Base-by-base conservation (phyloP, 495 filamentous ascomycete species). In the Clavariopsis aquatica region DNA sequence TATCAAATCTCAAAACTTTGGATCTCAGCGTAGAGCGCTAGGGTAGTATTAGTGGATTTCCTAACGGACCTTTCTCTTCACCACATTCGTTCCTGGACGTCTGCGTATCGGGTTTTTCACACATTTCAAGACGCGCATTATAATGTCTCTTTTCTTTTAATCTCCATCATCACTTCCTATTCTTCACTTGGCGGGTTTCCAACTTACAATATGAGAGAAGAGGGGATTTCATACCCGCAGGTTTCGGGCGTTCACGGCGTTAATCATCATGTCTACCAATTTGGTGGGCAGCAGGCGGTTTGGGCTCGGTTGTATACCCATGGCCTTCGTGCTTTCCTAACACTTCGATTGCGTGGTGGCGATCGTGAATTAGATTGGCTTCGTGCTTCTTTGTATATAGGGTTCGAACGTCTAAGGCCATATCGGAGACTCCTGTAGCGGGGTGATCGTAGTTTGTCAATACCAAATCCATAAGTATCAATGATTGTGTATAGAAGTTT, bases 261-360 rank as follows among this genome's bases (percentile, higher is more conserved):
- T 53, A n/a, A n/a, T n/a, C 38, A 43, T 43, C 38, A 43, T 17
- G 2, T 43, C 13, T 17, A n/a, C 38, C 31, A 43, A 8, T 43
- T 43, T 43, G 38, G 38, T n/a, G 38, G 38, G 3, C 4, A 43
- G 38, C 38, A n/a, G 38, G 38, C 38, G 38, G 64, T 10, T 56
- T 60, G 45, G 47, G 55, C 43, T 57, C 24, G 54, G 62, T 66
- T 66, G 64, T 66, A 66, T 66, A 66, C 64, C 64, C 64, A 46
- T 41, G 38, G 34, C 56, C 29, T 59, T 24, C 46, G 29, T 41
- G n/a, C 43, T 55, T 28, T 49, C 49, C 26, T 60, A 15, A 13
- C 20, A 27, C 47, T 51, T 52, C n/a, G n/a, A 38, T 52, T 36
- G 27, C 57, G 3, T 17, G 20, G 38, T 49, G 41, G 52, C n/a